Conservation (phyloP, 2,329 filamentous ascomycete genomes). For the Karstenula rhodostoma region DNA sequence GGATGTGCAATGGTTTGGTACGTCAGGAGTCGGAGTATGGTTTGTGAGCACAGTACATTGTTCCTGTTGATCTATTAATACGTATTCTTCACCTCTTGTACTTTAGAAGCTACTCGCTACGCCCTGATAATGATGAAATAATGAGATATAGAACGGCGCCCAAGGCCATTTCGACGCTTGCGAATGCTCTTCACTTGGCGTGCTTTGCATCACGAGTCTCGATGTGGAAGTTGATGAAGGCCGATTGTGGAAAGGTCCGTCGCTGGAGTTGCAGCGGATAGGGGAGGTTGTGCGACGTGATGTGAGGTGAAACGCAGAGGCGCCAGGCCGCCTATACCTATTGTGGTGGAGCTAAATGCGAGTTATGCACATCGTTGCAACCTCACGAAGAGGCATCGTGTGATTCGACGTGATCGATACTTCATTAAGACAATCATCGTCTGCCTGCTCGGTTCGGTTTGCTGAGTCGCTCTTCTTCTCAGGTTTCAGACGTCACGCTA, state of each 20-base stretch:
- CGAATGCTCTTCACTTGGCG: background rate
- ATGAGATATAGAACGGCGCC: slow-evolving; percentile 21
- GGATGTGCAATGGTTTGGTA: slow-evolving; percentile 8
- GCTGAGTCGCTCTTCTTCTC: background rate
- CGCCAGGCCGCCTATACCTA: background rate
- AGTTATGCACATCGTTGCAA: slow-evolving; percentile 2
- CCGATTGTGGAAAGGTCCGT: slow-evolving; percentile 20
- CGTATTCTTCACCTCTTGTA: slow-evolving; percentile 30
- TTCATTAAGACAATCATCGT: background rate
- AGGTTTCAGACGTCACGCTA: background rate
- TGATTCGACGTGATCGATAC: background rate
- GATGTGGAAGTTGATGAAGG: slow-evolving; percentile 18
- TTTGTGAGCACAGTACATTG: slow-evolving; percentile 17
- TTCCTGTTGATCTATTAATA: slow-evolving; percentile 29
- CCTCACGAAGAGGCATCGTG: background rate
- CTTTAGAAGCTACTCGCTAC: slow-evolving; percentile 28
- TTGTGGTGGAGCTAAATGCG: background rate
- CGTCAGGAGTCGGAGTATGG: slow-evolving; percentile 22
- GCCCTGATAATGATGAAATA: slow-evolving; percentile 34
- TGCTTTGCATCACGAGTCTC: background rate
- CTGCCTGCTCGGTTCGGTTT: background rate
- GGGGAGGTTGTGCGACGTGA: slow-evolving; percentile 22
- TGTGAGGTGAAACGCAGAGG: slow-evolving; percentile 20
- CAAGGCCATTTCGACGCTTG: slow-evolving; percentile 6
- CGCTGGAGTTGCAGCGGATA: slow-evolving; percentile 26